phyloP scores from a whole-genome alignment of 1,284 basidiomycete genomes.

The Fomitopsis schrenkii region DNA sequence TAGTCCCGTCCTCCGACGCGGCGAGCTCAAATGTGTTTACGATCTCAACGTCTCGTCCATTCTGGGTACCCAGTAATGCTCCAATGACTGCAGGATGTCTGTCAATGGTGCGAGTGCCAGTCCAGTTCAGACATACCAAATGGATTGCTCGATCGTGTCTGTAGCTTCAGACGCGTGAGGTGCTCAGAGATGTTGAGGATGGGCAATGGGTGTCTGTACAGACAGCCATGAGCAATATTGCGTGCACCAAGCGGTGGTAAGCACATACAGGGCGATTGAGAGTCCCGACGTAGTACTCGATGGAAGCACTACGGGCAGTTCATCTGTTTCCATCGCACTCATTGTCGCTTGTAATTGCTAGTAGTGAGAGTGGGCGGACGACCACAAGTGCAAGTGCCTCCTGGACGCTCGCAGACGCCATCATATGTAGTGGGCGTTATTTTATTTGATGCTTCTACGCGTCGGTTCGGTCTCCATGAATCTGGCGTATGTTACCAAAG shows the following conservation, averaged over 20 bases:
- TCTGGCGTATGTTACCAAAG: no score
- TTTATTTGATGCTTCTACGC: no score
- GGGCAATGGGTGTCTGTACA: constrained; percentile 84
- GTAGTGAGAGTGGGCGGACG: neutral
- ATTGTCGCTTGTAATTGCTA: constrained; percentile 27
- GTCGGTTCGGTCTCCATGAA: no score
- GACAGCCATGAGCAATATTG: constrained; percentile 6
- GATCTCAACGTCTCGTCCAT: constrained; percentile 92
- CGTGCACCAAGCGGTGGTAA: neutral
- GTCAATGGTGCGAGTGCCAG: neutral
- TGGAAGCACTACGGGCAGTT: constrained; percentile 66
- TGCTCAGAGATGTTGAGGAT: constrained; percentile 98
- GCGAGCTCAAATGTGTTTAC: constrained; percentile 95
- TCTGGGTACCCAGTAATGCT: constrained; percentile 91
- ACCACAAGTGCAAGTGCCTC: neutral
- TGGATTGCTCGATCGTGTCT: constrained; percentile 57
- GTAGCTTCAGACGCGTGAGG: constrained; percentile 78
- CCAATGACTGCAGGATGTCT: constrained; percentile 66
- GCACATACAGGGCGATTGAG: constrained; percentile 61
- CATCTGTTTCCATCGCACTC: constrained; percentile 76
- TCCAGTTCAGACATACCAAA: constrained; percentile 47
- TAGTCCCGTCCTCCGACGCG: constrained; percentile 46
- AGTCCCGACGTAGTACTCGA: constrained; percentile 66
- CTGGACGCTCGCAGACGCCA: no score
- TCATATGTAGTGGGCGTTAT: no score